Conservation (phyloP, 1,284 basidiomycete genomes). For the Austroboletus niveus region DNA sequence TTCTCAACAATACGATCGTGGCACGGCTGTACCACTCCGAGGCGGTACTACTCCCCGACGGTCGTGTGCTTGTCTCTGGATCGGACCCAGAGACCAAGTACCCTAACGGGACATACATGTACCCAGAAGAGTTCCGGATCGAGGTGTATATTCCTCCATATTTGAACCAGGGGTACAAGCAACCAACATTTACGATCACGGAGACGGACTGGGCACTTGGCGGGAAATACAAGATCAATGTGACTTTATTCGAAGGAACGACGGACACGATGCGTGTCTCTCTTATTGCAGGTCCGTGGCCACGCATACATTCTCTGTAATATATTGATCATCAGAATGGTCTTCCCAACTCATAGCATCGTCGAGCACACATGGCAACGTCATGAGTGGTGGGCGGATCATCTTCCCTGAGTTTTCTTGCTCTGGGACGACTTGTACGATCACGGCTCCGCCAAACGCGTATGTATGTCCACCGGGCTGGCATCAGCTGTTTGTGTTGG, state of each 20-base stretch:
- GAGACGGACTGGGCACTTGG: conserved; percentile 62
- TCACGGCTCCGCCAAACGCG: conserved; percentile 68
- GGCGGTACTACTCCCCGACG: conserved; percentile 64
- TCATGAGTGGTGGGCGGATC: conserved; percentile 63
- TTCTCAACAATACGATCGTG: conserved; percentile 68
- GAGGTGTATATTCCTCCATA: conserved; percentile 79
- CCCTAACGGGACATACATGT: conserved; percentile 35
- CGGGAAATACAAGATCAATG: conserved; percentile 48
- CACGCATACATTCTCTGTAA: no score
- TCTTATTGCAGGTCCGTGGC: conserved; percentile 28
- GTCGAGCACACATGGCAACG: conserved; percentile 77
- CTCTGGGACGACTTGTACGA: conserved; percentile 57
- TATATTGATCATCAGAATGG: background rate
- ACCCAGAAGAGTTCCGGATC: conserved; percentile 69
- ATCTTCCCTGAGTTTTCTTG: conserved; percentile 70
- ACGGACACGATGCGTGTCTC: conserved; percentile 59
- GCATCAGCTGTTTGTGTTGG: conserved; percentile 69
- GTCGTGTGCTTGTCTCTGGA: conserved; percentile 70
- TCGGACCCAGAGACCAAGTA: conserved; percentile 63
- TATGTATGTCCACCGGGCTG: conserved; percentile 73
- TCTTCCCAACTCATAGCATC: conserved; percentile 43
- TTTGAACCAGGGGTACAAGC: conserved; percentile 53
- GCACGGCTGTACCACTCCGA: conserved; percentile 84
- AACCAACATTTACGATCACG: conserved; percentile 57
- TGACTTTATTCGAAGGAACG: conserved; percentile 56